Base-by-base conservation (phyloP, 345 rosid species). In the Odontarrhena argentea region DNA sequence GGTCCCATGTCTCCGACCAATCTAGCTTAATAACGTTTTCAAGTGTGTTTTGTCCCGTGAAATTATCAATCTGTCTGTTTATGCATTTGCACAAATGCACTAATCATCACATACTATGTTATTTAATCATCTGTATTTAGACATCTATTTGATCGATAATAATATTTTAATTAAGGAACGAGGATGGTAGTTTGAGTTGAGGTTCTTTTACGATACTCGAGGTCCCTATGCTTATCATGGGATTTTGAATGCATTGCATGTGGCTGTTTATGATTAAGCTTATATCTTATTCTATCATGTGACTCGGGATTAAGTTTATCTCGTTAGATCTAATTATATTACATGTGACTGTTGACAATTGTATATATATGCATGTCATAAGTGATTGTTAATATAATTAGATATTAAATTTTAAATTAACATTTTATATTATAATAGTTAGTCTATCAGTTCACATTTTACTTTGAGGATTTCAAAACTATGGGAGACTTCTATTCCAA, bases 211-310 rank as follows among this genome's bases (percentile, higher is more conserved):
- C 57, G 37, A 26, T 26, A 63, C 9, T 63, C 69, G 70, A 71
- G 63, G 63, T 46, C 63, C 38, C 63, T 55, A 37, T 48, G 45
- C 38, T 56, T 48, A 64, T 71, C 59, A 63, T 71, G 70, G 30
- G 65, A 40, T 42, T 30, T 40, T 71, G 76, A 71, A 56, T 64
- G 65, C 70, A 53, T 37, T 71, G 76, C 76, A 71, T 56, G 65
- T 47, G 70, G 56, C 59, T 47, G 11, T 54, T 36, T 62, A 32
- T 44, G 67, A 32, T 51, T n/a, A 36, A 52, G 37, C 26, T 54
- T 22, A 53, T 62, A 45, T 37, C 12, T 44, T 70, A 62, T 41
- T 32, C 42, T 63, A 63, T 63, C 22, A 18, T 18, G 22, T 18
- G 22, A 18, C 22, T 18, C 22, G 22, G 22, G 22, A 18, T 18